Evolutionary conservation across 2,329 filamentous ascomycete species (phyloP).

Genomic region (Aspergillus chevalieri): DNA sequence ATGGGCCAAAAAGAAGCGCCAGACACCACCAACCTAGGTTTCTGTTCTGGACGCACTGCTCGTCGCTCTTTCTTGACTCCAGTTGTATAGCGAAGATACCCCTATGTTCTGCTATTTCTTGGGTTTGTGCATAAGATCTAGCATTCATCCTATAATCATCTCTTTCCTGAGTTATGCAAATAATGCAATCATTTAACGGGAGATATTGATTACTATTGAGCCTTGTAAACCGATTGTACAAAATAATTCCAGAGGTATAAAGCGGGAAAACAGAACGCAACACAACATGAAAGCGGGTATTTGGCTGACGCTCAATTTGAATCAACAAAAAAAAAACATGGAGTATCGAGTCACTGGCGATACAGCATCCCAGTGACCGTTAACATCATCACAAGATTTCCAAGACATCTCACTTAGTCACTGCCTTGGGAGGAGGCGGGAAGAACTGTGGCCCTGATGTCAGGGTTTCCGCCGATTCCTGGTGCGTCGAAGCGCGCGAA

Average conservation of each 20-base stretch:
- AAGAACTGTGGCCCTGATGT: slow-evolving; percentile 12
- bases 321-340: no score
- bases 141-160: not conserved
- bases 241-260: slow-evolving; percentile 4
- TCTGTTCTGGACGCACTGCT: not conserved
- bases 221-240: no score
- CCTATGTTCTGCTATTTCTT: slow-evolving; percentile 3
- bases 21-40: slow-evolving; percentile 21
- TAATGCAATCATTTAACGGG: not conserved
- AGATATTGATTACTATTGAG: not conserved
- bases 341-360: no score
- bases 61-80: not conserved
- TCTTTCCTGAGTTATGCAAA: not conserved
- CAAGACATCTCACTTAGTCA: slow-evolving; percentile 14
- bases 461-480: slow-evolving; percentile 14
- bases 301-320: no score
- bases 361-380: no score
- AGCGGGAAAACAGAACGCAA: slow-evolving; percentile 9
- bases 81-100: slow-evolving; percentile 12
- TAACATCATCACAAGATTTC: not conserved
- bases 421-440: slow-evolving; percentile 34
- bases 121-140: not conserved
- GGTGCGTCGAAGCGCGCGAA: slow-evolving; percentile 10
- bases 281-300: not conserved
- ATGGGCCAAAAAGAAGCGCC: slow-evolving; percentile 75